Base-by-base conservation (phyloP, 2,329 filamentous ascomycete species). In the Pyrenochaeta sp. region DNA sequence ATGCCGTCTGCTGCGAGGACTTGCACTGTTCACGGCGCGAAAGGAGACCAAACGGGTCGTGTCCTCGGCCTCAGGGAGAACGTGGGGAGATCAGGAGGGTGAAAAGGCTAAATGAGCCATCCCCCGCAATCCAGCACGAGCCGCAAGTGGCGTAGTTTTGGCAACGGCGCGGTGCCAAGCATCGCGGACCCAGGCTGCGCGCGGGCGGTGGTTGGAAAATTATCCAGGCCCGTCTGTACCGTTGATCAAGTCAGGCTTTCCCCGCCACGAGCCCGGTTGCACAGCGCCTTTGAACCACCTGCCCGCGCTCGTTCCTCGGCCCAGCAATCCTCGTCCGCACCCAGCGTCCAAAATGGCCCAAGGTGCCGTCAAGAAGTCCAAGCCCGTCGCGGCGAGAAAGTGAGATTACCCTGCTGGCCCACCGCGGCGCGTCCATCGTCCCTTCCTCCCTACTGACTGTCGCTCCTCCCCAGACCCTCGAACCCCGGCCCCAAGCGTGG, bases 401-500 rank as follows among this genome's bases (percentile, higher is more conserved):
- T 77, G 63, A 35, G 63, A 58, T 13, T 35, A 31, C n/a, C 7
- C 23, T 13, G 18, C 31, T 2, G 14, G 15, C 1, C 37, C 7
- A 8, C 20, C 18, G 23, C 2, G 8, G 24, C 23, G 15, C n/a
- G n/a, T 13, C 8, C 4, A 13, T 21, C 17, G 17, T 32, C 53
- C 14, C 10, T 22, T 14, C 28, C 24, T 7, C 18, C 18, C 14
- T 13, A 28, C 20, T n/a, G 24, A 41, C 48, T 53, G 35, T 53
- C 44, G 30, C 14, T 21, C 18, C 8, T 17, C 40, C 36, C 44
- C 34, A 72, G 66, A 50, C 60, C 67, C 39, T 63, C 63, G 22
- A 41, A 51, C 19, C 67, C 76, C 23, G 76, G 77, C 9, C 80
- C 79, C 6, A 82, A 81, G 61, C 81, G 79, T 50, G 86, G 86